Base-by-base conservation (phyloP, 208 protist genomes). In the Kentomonas sorsogonicus region DNA sequence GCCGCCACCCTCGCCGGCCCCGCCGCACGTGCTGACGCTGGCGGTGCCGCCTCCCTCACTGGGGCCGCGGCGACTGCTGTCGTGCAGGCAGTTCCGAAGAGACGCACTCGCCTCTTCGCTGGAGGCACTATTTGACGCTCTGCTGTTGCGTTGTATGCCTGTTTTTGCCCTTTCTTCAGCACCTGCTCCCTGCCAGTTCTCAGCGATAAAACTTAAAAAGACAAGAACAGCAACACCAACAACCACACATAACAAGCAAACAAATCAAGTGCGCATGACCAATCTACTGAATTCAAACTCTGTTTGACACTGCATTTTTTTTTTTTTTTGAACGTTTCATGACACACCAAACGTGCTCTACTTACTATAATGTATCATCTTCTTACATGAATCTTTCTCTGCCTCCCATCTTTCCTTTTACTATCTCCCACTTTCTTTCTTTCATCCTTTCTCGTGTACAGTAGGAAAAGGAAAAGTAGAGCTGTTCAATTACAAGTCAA, bases 61-160 rank as follows among this genome's bases (percentile, higher is more conserved):
- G n/a, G n/a, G n/a, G n/a, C n/a, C n/a, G n/a, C n/a, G n/a, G n/a
- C n/a, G n/a, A n/a, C n/a, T n/a, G n/a, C n/a, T n/a, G n/a, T n/a
- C n/a, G n/a, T n/a, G n/a, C n/a, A n/a, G n/a, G n/a, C n/a, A n/a
- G n/a, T n/a, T n/a, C n/a, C n/a, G 6, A 85, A 77, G 66, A 72
- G 81, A 31, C 83, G 84, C 33, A 89, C 83, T 41, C 67, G 84
- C 5, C 71, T 94, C 16, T 90, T 94, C 59, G 65, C n/a, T n/a
- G n/a, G n/a, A n/a, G n/a, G n/a, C n/a, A n/a, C n/a, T n/a, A n/a
- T n/a, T n/a, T n/a, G n/a, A n/a, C n/a, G n/a, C n/a, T n/a, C n/a
- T n/a, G n/a, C n/a, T n/a, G n/a, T n/a, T n/a, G n/a, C n/a, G n/a
- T n/a, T n/a, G n/a, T n/a, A n/a, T n/a, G n/a, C n/a, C n/a, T n/a